phyloP scores from a whole-genome alignment of 129 eudicot species.

The Pulicaria dysenterica region DNA sequence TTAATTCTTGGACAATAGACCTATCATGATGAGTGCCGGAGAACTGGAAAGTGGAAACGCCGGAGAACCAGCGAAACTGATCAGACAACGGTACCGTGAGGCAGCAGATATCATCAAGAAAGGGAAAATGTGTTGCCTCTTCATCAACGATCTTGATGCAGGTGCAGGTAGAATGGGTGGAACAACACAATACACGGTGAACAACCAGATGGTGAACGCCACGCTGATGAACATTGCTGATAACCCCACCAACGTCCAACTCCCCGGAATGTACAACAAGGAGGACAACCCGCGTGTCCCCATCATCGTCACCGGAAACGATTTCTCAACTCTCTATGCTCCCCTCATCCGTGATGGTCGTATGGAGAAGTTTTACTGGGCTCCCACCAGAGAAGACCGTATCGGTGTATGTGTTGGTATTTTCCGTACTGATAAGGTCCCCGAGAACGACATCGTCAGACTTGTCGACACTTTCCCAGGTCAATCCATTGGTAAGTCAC shows the following conservation, averaged over 20 bases:
- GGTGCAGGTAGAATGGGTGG: slow-evolving; percentile 99
- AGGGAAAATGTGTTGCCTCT: slow-evolving; percentile 90
- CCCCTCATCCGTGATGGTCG: slow-evolving; percentile 99
- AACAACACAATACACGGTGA: slow-evolving; percentile 96
- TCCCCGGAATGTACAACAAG: slow-evolving; percentile 99
- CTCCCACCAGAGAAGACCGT: slow-evolving; percentile 96
- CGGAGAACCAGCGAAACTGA: slow-evolving; percentile 95
- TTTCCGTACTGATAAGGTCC: slow-evolving; percentile 62
- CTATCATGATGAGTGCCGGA: slow-evolving; percentile 99
- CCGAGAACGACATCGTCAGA: slow-evolving; percentile 47
- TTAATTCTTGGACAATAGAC: slow-evolving; percentile 37
- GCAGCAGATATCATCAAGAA: slow-evolving; percentile 88
- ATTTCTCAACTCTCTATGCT: slow-evolving; percentile 90
- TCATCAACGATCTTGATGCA: slow-evolving; percentile 98
- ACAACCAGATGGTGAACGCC: slow-evolving; percentile 99
- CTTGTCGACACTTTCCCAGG: slow-evolving; percentile 98
- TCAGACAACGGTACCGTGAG: slow-evolving; percentile 94
- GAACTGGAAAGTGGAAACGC: slow-evolving; percentile 96
- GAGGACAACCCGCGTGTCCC: slow-evolving; percentile 92
- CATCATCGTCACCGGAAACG: slow-evolving; percentile 91
- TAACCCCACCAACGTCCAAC: slow-evolving; percentile 92
- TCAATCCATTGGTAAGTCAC: slow-evolving; percentile 76
- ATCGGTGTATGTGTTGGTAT: slow-evolving; percentile 90
- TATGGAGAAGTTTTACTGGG: slow-evolving; percentile 99
- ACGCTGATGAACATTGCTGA: slow-evolving; percentile 99